These are phyloP conservation scores for Schizosaccharomyces versatilis DNA, from an alignment of 1,139 yeast genomes.

Conservation along the genomic window DNA sequence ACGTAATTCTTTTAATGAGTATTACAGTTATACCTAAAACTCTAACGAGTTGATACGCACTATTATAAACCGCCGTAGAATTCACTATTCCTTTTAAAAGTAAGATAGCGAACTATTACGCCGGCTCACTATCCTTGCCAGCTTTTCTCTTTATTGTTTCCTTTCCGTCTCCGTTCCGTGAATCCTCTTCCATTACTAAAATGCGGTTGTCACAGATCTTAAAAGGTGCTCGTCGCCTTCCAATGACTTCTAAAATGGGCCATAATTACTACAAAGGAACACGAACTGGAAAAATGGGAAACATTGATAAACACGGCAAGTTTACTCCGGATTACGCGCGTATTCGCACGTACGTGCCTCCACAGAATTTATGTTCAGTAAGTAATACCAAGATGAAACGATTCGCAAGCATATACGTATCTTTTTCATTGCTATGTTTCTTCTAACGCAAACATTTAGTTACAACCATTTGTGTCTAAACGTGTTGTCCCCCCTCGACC, in stretches of 20 bases:
- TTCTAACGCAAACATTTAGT: no score
- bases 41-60: no score
- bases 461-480: not conserved
- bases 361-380: constrained; percentile 19
- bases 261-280: constrained; percentile 71
- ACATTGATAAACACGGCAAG: constrained; percentile 47
- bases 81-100: no score
- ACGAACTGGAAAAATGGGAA: constrained; percentile 81
- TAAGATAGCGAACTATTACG: no score
- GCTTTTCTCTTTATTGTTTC: no score
- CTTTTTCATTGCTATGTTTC: not conserved
- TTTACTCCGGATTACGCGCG: constrained; percentile 63
- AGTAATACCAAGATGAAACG: not conserved
- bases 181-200: not conserved
- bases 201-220: not conserved
- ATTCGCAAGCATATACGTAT: not conserved
- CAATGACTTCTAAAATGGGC: constrained; percentile 60
- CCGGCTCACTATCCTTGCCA: no score
- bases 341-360: constrained; percentile 80
- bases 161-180: no score
- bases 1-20: no score
- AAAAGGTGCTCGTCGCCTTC: constrained; percentile 28
- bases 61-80: no score
- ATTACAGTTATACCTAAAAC: no score
- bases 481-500: not conserved